These are phyloP conservation scores for Nepenthes mirabilis DNA, from an alignment of 148 eudicot species.

Conservation along the genomic window DNA sequence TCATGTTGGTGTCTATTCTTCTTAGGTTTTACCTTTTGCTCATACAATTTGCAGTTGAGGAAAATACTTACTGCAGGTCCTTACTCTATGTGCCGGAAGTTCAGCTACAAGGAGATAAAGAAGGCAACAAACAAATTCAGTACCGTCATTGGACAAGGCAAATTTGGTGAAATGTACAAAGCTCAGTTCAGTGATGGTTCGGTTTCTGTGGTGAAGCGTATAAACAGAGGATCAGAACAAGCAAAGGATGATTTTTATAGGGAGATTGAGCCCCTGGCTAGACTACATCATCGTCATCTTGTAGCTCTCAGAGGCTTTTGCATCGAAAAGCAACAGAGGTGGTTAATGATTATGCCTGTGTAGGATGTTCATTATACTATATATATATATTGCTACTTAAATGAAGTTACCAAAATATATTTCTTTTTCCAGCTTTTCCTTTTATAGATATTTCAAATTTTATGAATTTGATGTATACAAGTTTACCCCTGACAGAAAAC, in stretches of 20 bases:
- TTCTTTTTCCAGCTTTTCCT: no score
- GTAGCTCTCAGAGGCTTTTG: constrained; percentile 89
- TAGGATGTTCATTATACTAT: not conserved
- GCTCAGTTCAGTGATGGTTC: constrained; percentile 63
- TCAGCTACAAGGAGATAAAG: constrained; percentile 71
- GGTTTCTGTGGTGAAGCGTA: constrained; percentile 70
- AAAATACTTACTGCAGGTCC: constrained; percentile 37
- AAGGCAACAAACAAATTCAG: constrained; percentile 69
- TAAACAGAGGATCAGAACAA: constrained; percentile 81
- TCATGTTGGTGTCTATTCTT: not conserved
- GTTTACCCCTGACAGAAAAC: no score
- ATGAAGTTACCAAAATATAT: no score
- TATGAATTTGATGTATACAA: not conserved
- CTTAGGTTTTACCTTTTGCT: not conserved
- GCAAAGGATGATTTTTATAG: constrained; percentile 87
- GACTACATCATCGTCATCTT: constrained; percentile 96
- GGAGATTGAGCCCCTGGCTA: constrained; percentile 89
- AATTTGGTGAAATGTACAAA: constrained; percentile 84
- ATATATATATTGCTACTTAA: no score
- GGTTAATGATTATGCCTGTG: not conserved
- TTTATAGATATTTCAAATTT: no score
- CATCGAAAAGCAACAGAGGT: constrained; percentile 69
- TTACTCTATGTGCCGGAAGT: constrained; percentile 55
- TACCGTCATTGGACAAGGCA: constrained; percentile 81
- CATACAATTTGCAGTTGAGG: not conserved